Conservation (phyloP, 441 rosid species). For the Jatropha multifida region DNA sequence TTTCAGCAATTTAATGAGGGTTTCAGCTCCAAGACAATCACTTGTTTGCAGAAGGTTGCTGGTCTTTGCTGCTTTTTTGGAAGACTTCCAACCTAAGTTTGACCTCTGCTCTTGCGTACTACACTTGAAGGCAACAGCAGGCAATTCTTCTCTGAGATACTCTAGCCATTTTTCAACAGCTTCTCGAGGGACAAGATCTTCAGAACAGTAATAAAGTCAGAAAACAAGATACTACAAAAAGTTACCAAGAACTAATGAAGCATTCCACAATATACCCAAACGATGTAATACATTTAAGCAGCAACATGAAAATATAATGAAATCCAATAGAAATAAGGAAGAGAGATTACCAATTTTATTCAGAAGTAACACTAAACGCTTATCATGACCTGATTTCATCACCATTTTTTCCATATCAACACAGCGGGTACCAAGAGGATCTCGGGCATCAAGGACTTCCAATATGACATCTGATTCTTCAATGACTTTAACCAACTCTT, state of each 20-base stretch:
- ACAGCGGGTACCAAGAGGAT: slow-evolving; percentile 92
- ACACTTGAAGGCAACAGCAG: slow-evolving; percentile 96
- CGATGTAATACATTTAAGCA: background rate
- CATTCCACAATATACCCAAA: background rate
- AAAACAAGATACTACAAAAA: background rate
- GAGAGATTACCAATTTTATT: slow-evolving; percentile 78
- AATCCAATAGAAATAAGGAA: background rate
- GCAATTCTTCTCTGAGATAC: slow-evolving; percentile 88
- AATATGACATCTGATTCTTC: slow-evolving; percentile 91
- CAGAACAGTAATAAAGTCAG: background rate
- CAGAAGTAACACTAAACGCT: slow-evolving; percentile 77
- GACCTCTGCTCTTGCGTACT: slow-evolving; percentile 92
- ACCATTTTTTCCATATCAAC: slow-evolving; percentile 96
- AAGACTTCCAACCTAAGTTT: slow-evolving; percentile 87
- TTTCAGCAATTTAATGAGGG: slow-evolving; percentile 82
- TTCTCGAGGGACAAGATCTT: slow-evolving; percentile 98
- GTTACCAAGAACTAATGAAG: background rate
- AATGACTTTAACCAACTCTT: slow-evolving; percentile 88
- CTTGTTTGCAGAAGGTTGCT: slow-evolving; percentile 78
- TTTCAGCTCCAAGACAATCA: slow-evolving; percentile 96
- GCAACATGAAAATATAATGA: background rate
- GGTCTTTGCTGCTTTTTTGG: slow-evolving; percentile 60
- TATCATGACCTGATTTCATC: slow-evolving; percentile 73
- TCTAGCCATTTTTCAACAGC: slow-evolving; percentile 94
- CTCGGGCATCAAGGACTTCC: slow-evolving; percentile 95